Evolutionary conservation across 208 protist species (phyloP), one percentile per base, ranked within the genome.

Genomic region (Plasmodiophora brassicae): DNA sequence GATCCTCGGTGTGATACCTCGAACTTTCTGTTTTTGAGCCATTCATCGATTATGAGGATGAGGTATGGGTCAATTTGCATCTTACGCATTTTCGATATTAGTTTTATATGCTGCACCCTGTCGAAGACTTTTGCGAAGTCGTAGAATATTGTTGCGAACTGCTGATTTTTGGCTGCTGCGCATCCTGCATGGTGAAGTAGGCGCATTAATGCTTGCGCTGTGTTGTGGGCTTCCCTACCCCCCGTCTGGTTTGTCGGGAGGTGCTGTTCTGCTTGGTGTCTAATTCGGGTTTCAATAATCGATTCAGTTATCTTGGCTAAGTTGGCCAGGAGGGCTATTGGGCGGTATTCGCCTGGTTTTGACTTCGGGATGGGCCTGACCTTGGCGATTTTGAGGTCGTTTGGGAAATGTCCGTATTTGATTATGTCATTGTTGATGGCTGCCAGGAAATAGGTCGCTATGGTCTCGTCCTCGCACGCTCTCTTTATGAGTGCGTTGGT

Each of bases 341-440:
- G 65, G 32, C 65, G 65, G n/a, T 36, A 78, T 78, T 78, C 65
- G 32, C 65, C 65, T 32, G 65, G 65, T 78, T 78, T 78, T 8
- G 65, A 8, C 41, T 78, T 78, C 14, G 65, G 65, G 10, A 78
- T 44, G 5, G 65, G 14, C 14, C 5, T 8, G 5, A 78, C 41
- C 20, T 32, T 5, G 65, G 65, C 65, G 14, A 32, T 78, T 32
- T 78, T 78, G 14, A 78, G 5, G 20, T 78, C 65, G 10, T 78
- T 5, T 32, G 65, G 65, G 41, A 36, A 78, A 5, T 5, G 20
- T 32, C 65, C 65, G 20, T 36, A 44, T 5, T 78, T 38, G 5
- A 78, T 36, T 44, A 78, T 78, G 14, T 78, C 14, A 32, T 5
- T 5, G 41, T 78, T 78, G n/a, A 78, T 78, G 10, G 65, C 65